Evolutionary conservation across 139 green algal species (phyloP), one percentile per base, ranked within the genome.

Genomic region (Dunaliella primolecta): DNA sequence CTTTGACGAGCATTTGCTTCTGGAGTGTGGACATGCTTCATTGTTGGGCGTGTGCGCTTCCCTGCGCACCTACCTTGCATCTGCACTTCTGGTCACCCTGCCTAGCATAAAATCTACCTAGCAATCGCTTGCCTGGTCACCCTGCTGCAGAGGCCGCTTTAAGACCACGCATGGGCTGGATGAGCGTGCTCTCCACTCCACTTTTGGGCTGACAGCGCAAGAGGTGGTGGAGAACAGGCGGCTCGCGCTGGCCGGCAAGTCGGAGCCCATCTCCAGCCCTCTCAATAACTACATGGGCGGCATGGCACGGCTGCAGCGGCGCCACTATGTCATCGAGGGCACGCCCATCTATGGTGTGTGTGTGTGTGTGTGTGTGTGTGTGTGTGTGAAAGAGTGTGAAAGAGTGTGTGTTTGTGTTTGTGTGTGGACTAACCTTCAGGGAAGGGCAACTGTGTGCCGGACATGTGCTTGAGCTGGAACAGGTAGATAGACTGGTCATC

Each of bases 261-360:
- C 46, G 46, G 7, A 25, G 46, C 46, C 46, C 46, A 64, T 64
- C 7, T 7, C 46, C 15, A 15, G 46, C 46, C 46, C 46, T 25
- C 7, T 7, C 46, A 25, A 7, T 15, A 7, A 25, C 7, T 64
- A 64, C 46, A 25, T 15, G 15, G 46, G 46, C 46, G 75, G n/a
- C 2, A 36, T 2, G n/a, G 32, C 30, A 11, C 29, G 30, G 3
- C n/a, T 32, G 25, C 15, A 81, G 78, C 78, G 84, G 2, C 57
- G 84, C 0, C 35, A 84, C 23, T 79, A 84, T 36, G 33, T 36
- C 2, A 15, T 91, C 2, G 87, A 91, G 79, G 87, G 87, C 71
- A 84, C 30, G 33, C 87, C 87, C 37, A 70, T 84, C 38, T 76
- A 84, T 15, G 46, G 46, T 64, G 46, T 64, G 46, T 64, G 46